Evolutionary conservation across 306 rosid species (phyloP).

Genomic region (Cucumis cinereus): DNA sequence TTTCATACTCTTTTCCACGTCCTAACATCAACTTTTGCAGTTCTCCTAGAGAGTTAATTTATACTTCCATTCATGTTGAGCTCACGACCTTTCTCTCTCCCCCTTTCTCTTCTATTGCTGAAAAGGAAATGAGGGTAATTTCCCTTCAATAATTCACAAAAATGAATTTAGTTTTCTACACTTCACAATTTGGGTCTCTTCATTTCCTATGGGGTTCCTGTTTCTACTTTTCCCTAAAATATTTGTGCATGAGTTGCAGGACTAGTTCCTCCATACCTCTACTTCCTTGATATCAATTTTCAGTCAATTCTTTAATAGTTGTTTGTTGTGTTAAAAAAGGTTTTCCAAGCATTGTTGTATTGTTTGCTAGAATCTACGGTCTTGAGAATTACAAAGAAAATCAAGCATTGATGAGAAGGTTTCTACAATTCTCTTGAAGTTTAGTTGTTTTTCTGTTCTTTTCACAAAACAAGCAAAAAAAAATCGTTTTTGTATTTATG

Average conservation of each 20-base stretch:
- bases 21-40: neutral
- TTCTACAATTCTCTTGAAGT: too few relatives aligned
- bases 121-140: neutral
- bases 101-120: neutral
- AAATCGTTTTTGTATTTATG: too few relatives aligned
- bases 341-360: too few relatives aligned
- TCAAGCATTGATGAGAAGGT: too few relatives aligned
- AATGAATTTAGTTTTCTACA: neutral
- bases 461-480: too few relatives aligned
- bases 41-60: neutral
- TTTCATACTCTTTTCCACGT: neutral
- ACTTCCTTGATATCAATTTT: neutral
- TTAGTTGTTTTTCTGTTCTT: too few relatives aligned
- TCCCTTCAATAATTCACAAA: neutral
- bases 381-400: too few relatives aligned
- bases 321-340: too few relatives aligned
- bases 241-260: neutral
- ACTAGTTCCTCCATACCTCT: neutral
- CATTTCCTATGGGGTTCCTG: neutral
- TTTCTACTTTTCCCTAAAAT: neutral
- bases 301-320: too few relatives aligned
- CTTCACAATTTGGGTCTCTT: neutral
- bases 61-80: conserved; percentile 1
- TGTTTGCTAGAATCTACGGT: too few relatives aligned
- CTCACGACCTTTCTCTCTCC: neutral